A percentile compares a stretch with the other conserved stretches of the same genome.
These are phyloP conservation scores for Gracilaria gracilis DNA, from an alignment of 23 red algal species.

Conservation along the genomic window DNA sequence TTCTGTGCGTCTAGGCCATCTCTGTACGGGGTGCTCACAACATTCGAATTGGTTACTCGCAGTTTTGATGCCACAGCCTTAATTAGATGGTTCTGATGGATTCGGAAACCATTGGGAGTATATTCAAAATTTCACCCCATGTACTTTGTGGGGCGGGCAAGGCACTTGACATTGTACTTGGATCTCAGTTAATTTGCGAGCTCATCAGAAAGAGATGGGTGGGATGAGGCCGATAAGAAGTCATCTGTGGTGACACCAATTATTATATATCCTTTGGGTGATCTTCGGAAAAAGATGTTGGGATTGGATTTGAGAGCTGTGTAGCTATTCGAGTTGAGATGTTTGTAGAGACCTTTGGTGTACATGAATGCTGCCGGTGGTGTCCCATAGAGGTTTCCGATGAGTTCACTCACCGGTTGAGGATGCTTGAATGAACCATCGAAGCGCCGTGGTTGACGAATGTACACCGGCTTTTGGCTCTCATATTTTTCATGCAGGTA, in stretches of 20 bases:
- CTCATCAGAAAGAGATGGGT: not conserved
- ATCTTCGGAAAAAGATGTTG: not conserved
- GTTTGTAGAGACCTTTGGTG: not conserved
- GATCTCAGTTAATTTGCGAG: not conserved
- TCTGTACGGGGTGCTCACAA: no score
- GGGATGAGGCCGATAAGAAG: not conserved
- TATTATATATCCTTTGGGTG: not conserved
- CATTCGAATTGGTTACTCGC: no score
- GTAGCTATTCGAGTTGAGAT: not conserved
- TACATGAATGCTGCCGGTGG: not conserved
- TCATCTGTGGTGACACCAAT: not conserved
- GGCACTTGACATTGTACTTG: slow-evolving; percentile 1
- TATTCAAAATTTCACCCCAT: not conserved
- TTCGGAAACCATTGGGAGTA: not conserved
- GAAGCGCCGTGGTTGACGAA: not conserved
- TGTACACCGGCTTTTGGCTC: no score
- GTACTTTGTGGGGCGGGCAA: not conserved
- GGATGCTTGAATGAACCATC: not conserved
- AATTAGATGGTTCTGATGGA: not conserved
- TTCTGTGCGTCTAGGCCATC: no score
- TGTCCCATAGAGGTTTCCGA: not conserved
- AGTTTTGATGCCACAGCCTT: no score
- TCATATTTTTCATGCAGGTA: no score
- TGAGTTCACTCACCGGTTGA: not conserved
- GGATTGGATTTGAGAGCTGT: not conserved